These are phyloP conservation scores for Sporisorium sorghi DNA, from an alignment of 1,284 basidiomycete genomes.

Conservation along the genomic window DNA sequence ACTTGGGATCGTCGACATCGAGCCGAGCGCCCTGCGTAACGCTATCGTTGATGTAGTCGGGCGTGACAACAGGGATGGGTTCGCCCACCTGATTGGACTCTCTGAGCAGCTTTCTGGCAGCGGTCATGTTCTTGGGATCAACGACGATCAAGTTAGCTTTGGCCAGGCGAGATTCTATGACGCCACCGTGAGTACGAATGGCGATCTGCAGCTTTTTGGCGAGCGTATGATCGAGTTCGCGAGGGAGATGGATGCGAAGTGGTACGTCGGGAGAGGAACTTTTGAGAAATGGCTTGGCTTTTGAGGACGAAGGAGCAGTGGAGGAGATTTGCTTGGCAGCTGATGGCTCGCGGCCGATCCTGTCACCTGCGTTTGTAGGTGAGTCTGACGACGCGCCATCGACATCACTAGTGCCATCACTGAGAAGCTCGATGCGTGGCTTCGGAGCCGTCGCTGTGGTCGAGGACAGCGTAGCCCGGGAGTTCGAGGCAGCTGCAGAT, in stretches of 20 bases:
- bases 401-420: constrained; percentile 1
- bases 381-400: background rate
- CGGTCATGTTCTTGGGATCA: constrained; percentile 12
- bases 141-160: constrained; percentile 41
- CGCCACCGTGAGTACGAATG: constrained; percentile 39
- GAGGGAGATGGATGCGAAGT: constrained; percentile 25
- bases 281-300: constrained; percentile 31
- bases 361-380: background rate
- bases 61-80: constrained; percentile 43
- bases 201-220: constrained; percentile 17
- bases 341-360: background rate
- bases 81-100: constrained; percentile 29
- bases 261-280: constrained; percentile 19
- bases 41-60: constrained; percentile 32
- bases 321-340: background rate
- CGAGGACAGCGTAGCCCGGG: background rate
- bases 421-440: constrained; percentile 4
- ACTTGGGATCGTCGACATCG: constrained; percentile 28
- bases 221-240: constrained; percentile 11
- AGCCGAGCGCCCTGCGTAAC: constrained; percentile 14
- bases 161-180: constrained; percentile 26
- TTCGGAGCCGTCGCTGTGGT: background rate
- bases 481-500: constrained; percentile 13
- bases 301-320: background rate
- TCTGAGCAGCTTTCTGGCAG: constrained; percentile 12